A percentile compares a stretch with the other conserved stretches of the same genome.
phyloP scores from a whole-genome alignment of 805 yeast genomes.

The Crinitomyces ghanaensis region DNA sequence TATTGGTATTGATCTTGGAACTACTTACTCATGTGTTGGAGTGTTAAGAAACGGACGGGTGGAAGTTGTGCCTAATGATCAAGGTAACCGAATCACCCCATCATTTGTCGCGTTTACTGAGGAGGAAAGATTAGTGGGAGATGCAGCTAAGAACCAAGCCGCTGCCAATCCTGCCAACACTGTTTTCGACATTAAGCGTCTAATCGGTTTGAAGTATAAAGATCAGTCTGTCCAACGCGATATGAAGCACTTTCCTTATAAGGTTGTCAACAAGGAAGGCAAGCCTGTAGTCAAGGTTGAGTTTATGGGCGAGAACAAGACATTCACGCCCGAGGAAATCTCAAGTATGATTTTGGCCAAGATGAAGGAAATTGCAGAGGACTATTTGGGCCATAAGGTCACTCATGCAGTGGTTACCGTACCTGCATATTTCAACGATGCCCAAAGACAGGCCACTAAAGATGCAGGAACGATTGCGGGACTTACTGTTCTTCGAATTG shows the following conservation, averaged over 20 bases:
- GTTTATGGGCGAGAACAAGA: slow-evolving; percentile 60
- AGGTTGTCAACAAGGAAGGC: slow-evolving; percentile 55
- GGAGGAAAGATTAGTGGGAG: slow-evolving; percentile 88
- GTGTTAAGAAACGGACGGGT: slow-evolving; percentile 76
- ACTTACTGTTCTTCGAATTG: slow-evolving; percentile 75
- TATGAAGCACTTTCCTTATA: slow-evolving; percentile 72
- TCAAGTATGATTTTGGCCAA: slow-evolving; percentile 85
- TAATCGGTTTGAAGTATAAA: slow-evolving; percentile 71
- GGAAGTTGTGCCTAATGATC: slow-evolving; percentile 89
- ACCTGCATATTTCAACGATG: slow-evolving; percentile 89
- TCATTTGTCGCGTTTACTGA: slow-evolving; percentile 89
- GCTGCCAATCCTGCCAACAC: slow-evolving; percentile 82
- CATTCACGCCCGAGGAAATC: slow-evolving; percentile 85
- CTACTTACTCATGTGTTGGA: slow-evolving; percentile 96
- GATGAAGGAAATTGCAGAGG: slow-evolving; percentile 90
- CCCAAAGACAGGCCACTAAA: slow-evolving; percentile 90
- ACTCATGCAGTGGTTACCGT: slow-evolving; percentile 88
- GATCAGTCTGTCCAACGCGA: slow-evolving; percentile 75
- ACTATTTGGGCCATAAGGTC: slow-evolving; percentile 71
- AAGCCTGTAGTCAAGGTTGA: slow-evolving; percentile 76
- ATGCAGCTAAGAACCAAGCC: slow-evolving; percentile 94
- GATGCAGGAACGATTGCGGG: slow-evolving; percentile 92
- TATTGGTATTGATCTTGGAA: slow-evolving; percentile 94
- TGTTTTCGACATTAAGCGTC: slow-evolving; percentile 81
- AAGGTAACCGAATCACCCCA: slow-evolving; percentile 95